Base-by-base conservation (phyloP, 768 basidiomycete genomes). In the Phanerochaete carnosa region DNA sequence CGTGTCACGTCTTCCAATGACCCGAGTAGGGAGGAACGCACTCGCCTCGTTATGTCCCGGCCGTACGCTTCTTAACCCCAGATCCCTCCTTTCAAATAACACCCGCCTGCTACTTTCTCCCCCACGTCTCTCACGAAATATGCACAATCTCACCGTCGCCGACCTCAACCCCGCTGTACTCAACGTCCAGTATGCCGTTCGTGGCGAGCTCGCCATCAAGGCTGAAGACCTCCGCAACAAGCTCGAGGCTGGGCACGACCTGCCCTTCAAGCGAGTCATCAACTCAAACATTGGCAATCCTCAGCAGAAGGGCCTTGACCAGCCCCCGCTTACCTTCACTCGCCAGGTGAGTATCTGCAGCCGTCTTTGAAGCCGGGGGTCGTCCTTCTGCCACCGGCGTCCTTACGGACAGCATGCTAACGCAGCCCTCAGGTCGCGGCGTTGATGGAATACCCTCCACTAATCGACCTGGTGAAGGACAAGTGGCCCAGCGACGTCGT, bases 201-300 rank as follows among this genome's bases (percentile, higher is more conserved):
- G 96, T 57, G 96, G 97, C 52, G 95, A 96, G 76, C 87, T 98
- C 64, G 94, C 96, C 3, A 92, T 98, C 78, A 92, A 90, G 72
- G 94, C 96, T 0, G 95, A 98, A 74, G 77, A 84, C 56, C 87
- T 91, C 66, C 83, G 89, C 58, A 87, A 88, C 54, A 74, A 80
- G 66, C 84, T 98, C 69, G 83, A 85, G 74, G 74, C 53, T 5
- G 64, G 61, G 0, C 75, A 77, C 25, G 70, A 78, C 22, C 81
- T 98, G 16, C 94, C 94, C 16, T 99, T 98, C 75, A 83, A 86
- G 72, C 84, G 85, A 66, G 81, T 98, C 74, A 96, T 97, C 73
- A 90, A 86, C 29, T 93, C 94, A 62, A 99, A 98, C 77, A 99
- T 99, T 62, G 96, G 96, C 11, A 98, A 99, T 70, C 96, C 97